Evolutionary conservation across 495 filamentous ascomycete genomes (phyloP).

Genomic region (Lophiotrema nucula): DNA sequence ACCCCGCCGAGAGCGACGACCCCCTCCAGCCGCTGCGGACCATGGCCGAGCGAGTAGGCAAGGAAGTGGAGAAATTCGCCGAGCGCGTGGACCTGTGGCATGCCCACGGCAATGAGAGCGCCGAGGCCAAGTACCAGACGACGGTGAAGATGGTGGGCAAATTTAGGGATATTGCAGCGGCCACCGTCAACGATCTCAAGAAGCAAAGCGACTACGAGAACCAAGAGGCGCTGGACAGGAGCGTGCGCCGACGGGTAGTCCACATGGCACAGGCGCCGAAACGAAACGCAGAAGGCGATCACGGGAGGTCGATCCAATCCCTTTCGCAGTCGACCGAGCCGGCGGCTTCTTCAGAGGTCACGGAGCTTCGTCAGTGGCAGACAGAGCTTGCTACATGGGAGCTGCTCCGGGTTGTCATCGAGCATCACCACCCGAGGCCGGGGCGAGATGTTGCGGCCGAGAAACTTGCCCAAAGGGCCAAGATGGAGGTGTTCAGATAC

Average conservation of each 20-base stretch:
- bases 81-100: slow-evolving; percentile 59
- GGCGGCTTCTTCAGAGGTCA: slow-evolving; percentile 17
- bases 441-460: slow-evolving; percentile 38
- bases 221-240: slow-evolving; percentile 36
- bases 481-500: slow-evolving; percentile 53
- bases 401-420: slow-evolving; percentile 65
- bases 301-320: slow-evolving; percentile 6
- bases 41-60: slow-evolving; percentile 60
- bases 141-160: slow-evolving; percentile 37
- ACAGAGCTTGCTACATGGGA: slow-evolving; percentile 86
- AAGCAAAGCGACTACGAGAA: slow-evolving; percentile 30
- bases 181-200: slow-evolving; percentile 39
- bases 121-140: slow-evolving; percentile 18
- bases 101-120: slow-evolving; percentile 7
- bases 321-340: slow-evolving; percentile 18
- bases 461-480: slow-evolving; percentile 49
- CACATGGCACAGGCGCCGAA: slow-evolving; percentile 9
- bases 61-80: slow-evolving; percentile 66
- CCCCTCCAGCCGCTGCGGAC: slow-evolving; percentile 54
- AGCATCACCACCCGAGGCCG: slow-evolving; percentile 47
- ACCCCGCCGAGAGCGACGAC: slow-evolving; percentile 20
- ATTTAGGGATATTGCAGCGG: slow-evolving; percentile 42
- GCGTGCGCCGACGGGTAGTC: slow-evolving; percentile 34
- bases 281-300: slow-evolving; percentile 14
- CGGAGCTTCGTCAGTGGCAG: slow-evolving; percentile 64